phyloP scores from a whole-genome alignment of 2,329 filamentous ascomycete genomes.

The Pseudopithomyces maydicus region DNA sequence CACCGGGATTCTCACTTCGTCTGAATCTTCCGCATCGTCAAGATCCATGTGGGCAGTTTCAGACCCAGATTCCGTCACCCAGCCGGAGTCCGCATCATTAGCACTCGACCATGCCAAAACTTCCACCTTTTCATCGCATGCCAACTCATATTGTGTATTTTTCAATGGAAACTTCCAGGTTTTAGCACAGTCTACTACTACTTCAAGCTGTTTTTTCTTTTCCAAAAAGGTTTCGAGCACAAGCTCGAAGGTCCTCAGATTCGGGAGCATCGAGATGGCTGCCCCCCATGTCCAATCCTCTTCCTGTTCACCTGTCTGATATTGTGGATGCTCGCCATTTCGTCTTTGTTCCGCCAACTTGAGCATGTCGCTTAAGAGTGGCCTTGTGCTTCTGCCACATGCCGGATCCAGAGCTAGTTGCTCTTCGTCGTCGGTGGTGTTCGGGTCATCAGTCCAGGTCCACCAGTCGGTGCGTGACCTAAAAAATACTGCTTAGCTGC shows the following conservation, averaged over 20 bases:
- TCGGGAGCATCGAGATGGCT: not conserved
- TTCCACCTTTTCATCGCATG: not conserved
- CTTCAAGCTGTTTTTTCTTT: conserved; percentile 2
- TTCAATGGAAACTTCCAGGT: conserved; percentile 3
- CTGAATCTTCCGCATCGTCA: not conserved
- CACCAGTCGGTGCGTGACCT: conserved; percentile 5
- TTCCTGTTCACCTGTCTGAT: not conserved
- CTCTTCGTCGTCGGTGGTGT: not conserved
- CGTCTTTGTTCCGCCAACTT: not conserved
- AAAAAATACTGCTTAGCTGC: not conserved
- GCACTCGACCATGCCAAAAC: not conserved
- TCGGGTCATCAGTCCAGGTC: conserved; percentile 1
- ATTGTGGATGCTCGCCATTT: not conserved
- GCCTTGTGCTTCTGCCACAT: not conserved
- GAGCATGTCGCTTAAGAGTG: not conserved
- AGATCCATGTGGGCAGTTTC: not conserved
- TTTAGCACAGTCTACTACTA: not conserved
- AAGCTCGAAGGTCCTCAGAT: conserved; percentile 5
- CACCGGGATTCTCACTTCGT: not conserved
- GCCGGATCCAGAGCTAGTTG: conserved; percentile 7
- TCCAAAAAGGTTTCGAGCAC: conserved; percentile 1
- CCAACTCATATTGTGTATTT: not conserved
- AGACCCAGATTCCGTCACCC: not conserved
- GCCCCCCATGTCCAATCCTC: not conserved
- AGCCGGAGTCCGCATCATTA: not conserved